Evolutionary conservation across 1,139 yeast genomes (phyloP).

Genomic region (Suhomyces coccinellae): DNA sequence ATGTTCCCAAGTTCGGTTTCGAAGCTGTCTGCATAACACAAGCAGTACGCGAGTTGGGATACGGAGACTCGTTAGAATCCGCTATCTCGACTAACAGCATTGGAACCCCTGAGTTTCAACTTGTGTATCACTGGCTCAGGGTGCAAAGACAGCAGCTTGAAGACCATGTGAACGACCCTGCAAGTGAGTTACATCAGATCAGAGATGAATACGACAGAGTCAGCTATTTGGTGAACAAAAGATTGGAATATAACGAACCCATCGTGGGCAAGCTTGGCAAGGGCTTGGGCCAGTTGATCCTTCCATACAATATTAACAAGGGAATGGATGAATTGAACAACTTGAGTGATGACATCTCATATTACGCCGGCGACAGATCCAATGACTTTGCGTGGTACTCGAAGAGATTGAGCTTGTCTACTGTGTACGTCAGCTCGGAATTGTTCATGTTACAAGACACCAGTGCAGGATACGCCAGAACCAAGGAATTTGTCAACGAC

Average conservation of each 20-base stretch:
- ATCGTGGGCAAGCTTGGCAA: constrained; percentile 44
- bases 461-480: constrained; percentile 54
- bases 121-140: constrained; percentile 48
- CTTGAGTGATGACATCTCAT: constrained; percentile 81
- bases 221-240: constrained; percentile 51
- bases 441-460: constrained; percentile 78
- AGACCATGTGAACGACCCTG: constrained; percentile 30
- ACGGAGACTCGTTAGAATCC: constrained; percentile 67
- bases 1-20: constrained; percentile 74
- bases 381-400: constrained; percentile 92
- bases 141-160: constrained; percentile 36
- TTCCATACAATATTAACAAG: constrained; percentile 51
- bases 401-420: constrained; percentile 70
- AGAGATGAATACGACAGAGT: constrained; percentile 60
- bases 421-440: constrained; percentile 73
- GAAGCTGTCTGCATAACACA: constrained; percentile 56
- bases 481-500: constrained; percentile 63
- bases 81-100: constrained; percentile 42
- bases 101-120: constrained; percentile 45
- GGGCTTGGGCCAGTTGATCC: constrained; percentile 55
- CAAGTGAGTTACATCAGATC: constrained; percentile 28
- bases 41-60: constrained; percentile 61
- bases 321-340: constrained; percentile 69
- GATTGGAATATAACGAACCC: constrained; percentile 65
- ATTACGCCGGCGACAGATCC: constrained; percentile 76